Conservation (phyloP, 2,329 filamentous ascomycete species). For the Penicillium sp. region DNA sequence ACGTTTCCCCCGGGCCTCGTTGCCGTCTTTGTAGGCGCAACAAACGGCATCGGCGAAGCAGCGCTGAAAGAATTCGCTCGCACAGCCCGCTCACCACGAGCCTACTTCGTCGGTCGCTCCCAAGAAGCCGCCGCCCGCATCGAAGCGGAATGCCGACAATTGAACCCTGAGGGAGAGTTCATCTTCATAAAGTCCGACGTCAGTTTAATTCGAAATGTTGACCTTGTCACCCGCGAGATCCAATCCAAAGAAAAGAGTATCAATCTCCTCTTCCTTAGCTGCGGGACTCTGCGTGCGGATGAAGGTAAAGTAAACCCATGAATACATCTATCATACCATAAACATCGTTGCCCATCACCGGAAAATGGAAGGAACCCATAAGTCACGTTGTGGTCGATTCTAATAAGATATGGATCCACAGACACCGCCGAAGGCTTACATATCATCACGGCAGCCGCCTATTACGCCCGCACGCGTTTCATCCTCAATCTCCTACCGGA, state of each 20-base stretch:
- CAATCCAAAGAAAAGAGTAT: conserved; percentile 49
- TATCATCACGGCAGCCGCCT: conserved; percentile 49
- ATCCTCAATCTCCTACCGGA: conserved; percentile 56
- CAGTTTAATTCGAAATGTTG: conserved; percentile 48
- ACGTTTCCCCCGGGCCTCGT: conserved; percentile 42
- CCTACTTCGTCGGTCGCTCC: conserved; percentile 51
- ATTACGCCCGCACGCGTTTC: conserved; percentile 58
- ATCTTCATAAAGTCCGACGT: conserved; percentile 49
- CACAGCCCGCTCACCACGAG: conserved; percentile 39
- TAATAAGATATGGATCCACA: conserved; percentile 23
- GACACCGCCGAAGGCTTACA: conserved; percentile 59
- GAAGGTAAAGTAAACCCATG: conserved; percentile 12
- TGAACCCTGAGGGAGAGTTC: conserved; percentile 47
- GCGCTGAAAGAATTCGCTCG: conserved; percentile 47
- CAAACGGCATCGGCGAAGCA: conserved; percentile 50
- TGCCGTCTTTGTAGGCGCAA: conserved; percentile 52
- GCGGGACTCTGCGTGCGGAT: conserved; percentile 43
- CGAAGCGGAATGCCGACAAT: conserved; percentile 39
- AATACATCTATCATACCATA: not conserved
- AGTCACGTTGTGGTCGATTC: no score
- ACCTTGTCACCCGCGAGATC: conserved; percentile 51
- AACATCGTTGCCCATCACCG: no score
- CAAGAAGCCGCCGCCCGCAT: conserved; percentile 42
- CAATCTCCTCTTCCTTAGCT: conserved; percentile 55
- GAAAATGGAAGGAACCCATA: no score